Percentiles rank a stretch among this genome's conserved stretches.
phyloP scores from a whole-genome alignment of 2,329 filamentous ascomycete species.

The Talaromyces rugulosus region DNA sequence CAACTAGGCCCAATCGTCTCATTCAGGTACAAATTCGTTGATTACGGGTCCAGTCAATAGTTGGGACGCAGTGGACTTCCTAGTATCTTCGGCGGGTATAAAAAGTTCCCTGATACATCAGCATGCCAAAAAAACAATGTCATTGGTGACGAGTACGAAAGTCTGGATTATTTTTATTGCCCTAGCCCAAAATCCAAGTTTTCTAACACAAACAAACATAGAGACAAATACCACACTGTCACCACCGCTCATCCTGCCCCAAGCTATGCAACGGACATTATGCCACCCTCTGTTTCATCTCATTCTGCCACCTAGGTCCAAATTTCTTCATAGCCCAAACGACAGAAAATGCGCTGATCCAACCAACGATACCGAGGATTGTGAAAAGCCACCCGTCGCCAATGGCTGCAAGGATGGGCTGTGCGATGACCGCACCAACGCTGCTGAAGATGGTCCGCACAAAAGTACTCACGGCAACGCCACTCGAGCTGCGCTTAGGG shows the following conservation, averaged over 20 bases:
- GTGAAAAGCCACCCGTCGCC: slow-evolving; percentile 41
- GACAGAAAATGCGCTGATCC: neutral
- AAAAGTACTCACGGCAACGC: slow-evolving; percentile 41
- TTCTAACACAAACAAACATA: too few species aligned
- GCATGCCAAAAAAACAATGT: too few species aligned
- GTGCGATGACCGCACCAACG: slow-evolving; percentile 32
- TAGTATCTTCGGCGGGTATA: too few species aligned
- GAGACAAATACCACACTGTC: too few species aligned
- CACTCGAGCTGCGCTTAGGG: slow-evolving; percentile 32
- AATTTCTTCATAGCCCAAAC: neutral
- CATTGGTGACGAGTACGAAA: too few species aligned
- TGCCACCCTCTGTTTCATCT: neutral
- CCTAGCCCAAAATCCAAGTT: too few species aligned
- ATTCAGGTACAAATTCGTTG: too few species aligned
- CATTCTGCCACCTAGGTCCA: neutral
- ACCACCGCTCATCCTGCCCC: neutral
- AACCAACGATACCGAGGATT: neutral
- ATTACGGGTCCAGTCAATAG: too few species aligned
- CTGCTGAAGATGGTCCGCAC: slow-evolving; percentile 38
- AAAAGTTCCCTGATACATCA: too few species aligned
- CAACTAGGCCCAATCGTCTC: too few species aligned
- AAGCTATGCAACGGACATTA: neutral
- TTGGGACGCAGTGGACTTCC: too few species aligned
- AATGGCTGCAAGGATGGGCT: slow-evolving; percentile 36
- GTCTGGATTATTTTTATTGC: too few species aligned